Evolutionary conservation across 2,329 filamentous ascomycete species (phyloP).

Genomic region (Colletotrichum agaves): DNA sequence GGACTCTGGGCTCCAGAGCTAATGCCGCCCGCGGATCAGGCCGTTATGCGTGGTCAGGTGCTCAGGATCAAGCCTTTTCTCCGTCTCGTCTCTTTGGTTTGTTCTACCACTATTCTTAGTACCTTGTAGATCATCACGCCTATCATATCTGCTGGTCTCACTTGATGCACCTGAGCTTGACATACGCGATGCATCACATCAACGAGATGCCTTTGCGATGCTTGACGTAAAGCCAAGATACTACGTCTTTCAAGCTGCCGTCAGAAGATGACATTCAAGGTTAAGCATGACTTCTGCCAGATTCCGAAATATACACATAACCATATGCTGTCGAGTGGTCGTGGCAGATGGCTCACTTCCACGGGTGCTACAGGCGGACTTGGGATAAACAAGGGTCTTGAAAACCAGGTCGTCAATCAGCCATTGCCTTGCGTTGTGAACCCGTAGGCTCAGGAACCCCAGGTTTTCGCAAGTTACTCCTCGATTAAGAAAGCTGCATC

Average conservation of each 20-base stretch:
- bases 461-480: constrained; percentile 13
- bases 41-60: background rate
- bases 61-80: background rate
- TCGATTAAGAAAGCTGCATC: constrained; percentile 1
- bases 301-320: background rate
- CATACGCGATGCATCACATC: background rate
- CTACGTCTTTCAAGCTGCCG: background rate
- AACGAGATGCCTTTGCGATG: background rate
- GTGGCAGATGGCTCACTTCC: background rate
- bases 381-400: background rate
- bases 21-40: constrained; percentile 14
- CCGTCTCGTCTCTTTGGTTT: background rate
- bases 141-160: constrained; percentile 14
- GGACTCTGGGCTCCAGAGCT: background rate
- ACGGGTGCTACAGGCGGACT: background rate
- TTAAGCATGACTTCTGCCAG: background rate
- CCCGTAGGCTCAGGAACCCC: background rate
- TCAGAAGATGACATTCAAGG: background rate
- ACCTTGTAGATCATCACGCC: background rate
- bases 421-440: background rate
- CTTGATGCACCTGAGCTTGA: background rate
- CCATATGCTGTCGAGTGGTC: background rate
- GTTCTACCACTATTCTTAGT: background rate
- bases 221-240: background rate
- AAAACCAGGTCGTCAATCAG: background rate